Percentiles rank a stretch among this genome's conserved stretches.
These are phyloP conservation scores for Colletotrichum coccodes DNA, from an alignment of 2,329 filamentous ascomycete genomes.

Conservation along the genomic window DNA sequence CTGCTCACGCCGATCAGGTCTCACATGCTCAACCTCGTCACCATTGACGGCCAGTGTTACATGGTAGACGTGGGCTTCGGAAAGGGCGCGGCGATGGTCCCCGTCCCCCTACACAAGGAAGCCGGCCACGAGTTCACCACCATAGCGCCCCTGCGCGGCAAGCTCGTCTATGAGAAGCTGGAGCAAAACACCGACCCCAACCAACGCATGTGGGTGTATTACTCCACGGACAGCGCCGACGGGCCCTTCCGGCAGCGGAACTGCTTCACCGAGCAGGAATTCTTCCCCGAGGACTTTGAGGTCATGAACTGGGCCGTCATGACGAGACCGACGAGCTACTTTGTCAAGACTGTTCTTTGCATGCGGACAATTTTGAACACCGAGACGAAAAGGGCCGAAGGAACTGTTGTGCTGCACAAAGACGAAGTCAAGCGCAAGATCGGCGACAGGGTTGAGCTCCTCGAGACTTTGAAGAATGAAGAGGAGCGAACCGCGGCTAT, in stretches of 20 bases:
- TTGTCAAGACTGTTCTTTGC: slow-evolving; percentile 49
- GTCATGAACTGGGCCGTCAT: slow-evolving; percentile 55
- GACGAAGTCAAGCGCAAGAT: slow-evolving; percentile 55
- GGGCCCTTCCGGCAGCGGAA: slow-evolving; percentile 56
- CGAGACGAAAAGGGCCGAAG: slow-evolving; percentile 37
- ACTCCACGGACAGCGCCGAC: slow-evolving; percentile 39
- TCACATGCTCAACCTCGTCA: slow-evolving; percentile 70
- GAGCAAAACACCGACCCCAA: slow-evolving; percentile 43
- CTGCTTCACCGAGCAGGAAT: slow-evolving; percentile 61
- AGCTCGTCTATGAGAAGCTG: slow-evolving; percentile 49
- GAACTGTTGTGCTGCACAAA: slow-evolving; percentile 54
- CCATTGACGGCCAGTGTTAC: slow-evolving; percentile 57
- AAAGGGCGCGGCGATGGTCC: slow-evolving; percentile 49
- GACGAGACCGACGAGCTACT: slow-evolving; percentile 47
- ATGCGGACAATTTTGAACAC: slow-evolving; percentile 42
- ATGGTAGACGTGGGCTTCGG: slow-evolving; percentile 72
- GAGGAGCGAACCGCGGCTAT: slow-evolving; percentile 58
- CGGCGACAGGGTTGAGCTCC: slow-evolving; percentile 48
- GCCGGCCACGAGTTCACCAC: slow-evolving; percentile 42
- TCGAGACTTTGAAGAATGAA: slow-evolving; percentile 57
- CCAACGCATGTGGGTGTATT: slow-evolving; percentile 53
- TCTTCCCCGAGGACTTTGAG: slow-evolving; percentile 56
- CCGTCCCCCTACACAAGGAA: slow-evolving; percentile 42
- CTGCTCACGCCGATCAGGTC: slow-evolving; percentile 52
- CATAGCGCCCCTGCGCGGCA: slow-evolving; percentile 56